phyloP scores from a whole-genome alignment of 163 green algal species.

The Smithsoniella earleae region DNA sequence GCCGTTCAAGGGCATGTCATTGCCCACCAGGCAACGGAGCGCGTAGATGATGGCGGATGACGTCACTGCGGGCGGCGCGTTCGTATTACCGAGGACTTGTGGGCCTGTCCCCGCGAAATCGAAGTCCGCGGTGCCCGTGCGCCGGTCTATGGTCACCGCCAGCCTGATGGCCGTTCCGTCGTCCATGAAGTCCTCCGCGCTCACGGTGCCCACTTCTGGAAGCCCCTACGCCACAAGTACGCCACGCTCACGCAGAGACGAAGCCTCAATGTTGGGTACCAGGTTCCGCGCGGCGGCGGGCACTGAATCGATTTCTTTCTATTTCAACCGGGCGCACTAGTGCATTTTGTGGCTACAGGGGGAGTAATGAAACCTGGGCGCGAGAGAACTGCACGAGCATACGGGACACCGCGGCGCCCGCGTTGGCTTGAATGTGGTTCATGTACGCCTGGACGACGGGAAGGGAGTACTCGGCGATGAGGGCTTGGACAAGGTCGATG shows the following conservation, averaged over 20 bases:
- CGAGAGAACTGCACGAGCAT: slow-evolving; percentile 75
- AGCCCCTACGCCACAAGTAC: slow-evolving; percentile 43
- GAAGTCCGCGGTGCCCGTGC: slow-evolving; percentile 69
- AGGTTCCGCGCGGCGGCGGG: background rate
- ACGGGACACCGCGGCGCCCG: slow-evolving; percentile 75
- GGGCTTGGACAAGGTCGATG: slow-evolving; percentile 75
- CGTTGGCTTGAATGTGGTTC: slow-evolving; percentile 78
- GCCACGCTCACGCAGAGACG: background rate
- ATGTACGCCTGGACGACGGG: slow-evolving; percentile 87
- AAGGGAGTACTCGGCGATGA: slow-evolving; percentile 81
- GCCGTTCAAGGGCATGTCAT: slow-evolving; percentile 89
- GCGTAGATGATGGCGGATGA: slow-evolving; percentile 92
- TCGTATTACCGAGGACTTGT: slow-evolving; percentile 91
- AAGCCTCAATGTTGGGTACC: background rate
- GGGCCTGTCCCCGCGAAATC: slow-evolving; percentile 83
- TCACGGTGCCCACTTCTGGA: slow-evolving; percentile 63
- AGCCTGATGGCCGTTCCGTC: slow-evolving; percentile 74
- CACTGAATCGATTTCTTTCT: background rate
- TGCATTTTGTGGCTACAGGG: background rate
- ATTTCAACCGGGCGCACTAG: background rate
- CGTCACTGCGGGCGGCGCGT: slow-evolving; percentile 86
- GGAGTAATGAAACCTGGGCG: slow-evolving; percentile 36
- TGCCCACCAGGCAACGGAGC: slow-evolving; percentile 62
- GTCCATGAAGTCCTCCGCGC: slow-evolving; percentile 74
- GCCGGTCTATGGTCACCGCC: slow-evolving; percentile 75